A percentile compares a stretch with the other conserved stretches of the same genome.
phyloP scores from a whole-genome alignment of 768 basidiomycete species.

The Butyriboletus loyo region DNA sequence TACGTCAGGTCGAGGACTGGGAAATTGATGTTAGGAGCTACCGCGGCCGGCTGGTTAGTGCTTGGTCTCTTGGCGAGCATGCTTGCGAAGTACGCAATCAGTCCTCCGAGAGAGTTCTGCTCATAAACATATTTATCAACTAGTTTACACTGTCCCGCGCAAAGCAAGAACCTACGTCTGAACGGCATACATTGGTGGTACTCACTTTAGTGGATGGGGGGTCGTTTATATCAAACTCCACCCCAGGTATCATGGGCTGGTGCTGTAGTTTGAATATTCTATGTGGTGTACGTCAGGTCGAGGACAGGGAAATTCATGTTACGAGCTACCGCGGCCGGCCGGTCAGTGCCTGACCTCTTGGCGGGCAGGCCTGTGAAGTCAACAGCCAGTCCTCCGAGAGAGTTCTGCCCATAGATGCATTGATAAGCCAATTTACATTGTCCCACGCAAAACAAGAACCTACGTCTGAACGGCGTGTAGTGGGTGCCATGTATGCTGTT shows the following conservation, averaged over 20 bases:
- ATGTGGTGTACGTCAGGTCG: background rate
- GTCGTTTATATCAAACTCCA: no score
- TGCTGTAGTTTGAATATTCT: constrained; percentile 4
- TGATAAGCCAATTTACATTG: background rate
- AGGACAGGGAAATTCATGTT: background rate
- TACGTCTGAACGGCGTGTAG: constrained; percentile 9
- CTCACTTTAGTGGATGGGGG: no score
- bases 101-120: constrained; percentile 3
- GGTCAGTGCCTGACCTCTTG: background rate
- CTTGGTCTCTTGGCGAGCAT: background rate
- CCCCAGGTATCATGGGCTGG: no score
- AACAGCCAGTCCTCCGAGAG: background rate
- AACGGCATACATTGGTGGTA: no score
- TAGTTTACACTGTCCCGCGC: background rate
- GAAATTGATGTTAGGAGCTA: background rate
- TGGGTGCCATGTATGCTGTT: constrained; percentile 1
- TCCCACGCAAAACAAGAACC: background rate
- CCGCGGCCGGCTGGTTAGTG: background rate
- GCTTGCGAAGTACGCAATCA: background rate
- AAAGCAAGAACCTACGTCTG: constrained; percentile 10
- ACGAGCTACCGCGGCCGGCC: constrained; percentile 3
- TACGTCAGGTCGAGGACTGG: background rate
- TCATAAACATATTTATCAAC: constrained; percentile 1
- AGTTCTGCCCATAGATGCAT: constrained; percentile 2
- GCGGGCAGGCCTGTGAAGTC: background rate